Conservation (phyloP, 2,329 filamentous ascomycete genomes). For the Cryphonectria nitschkei region DNA sequence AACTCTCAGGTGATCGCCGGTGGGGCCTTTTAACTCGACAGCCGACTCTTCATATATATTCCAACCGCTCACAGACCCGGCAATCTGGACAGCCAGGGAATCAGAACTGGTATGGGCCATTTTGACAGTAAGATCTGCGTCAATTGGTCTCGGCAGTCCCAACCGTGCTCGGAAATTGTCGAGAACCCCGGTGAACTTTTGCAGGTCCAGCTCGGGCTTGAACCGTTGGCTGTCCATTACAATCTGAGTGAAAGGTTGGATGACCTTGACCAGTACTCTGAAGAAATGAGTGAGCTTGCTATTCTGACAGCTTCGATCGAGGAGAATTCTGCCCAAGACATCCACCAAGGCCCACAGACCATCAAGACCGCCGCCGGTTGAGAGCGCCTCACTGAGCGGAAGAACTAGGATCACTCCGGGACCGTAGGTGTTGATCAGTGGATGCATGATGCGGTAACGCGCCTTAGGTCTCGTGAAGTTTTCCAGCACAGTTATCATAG, state of each 20-base stretch:
- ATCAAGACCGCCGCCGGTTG: too few species aligned
- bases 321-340: neutral
- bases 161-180: neutral
- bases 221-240: neutral
- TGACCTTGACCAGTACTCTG: neutral
- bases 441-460: neutral
- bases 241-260: neutral
- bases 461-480: neutral
- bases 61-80: neutral
- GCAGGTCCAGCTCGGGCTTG: neutral
- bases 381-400: neutral
- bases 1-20: neutral
- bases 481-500: neutral
- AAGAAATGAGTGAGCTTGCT: neutral
- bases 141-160: neutral
- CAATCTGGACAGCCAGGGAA: neutral
- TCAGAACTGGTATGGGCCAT: neutral
- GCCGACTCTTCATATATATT: neutral
- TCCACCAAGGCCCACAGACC: neutral
- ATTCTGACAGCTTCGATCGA: neutral
- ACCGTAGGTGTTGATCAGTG: neutral
- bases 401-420: neutral
- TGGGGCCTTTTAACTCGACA: neutral
- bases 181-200: neutral
- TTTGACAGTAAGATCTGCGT: neutral